A percentile compares a stretch with the other conserved stretches of the same genome.
Evolutionary conservation across 768 basidiomycete genomes (phyloP).

Genomic region (Xerocomellus chrysenteron): DNA sequence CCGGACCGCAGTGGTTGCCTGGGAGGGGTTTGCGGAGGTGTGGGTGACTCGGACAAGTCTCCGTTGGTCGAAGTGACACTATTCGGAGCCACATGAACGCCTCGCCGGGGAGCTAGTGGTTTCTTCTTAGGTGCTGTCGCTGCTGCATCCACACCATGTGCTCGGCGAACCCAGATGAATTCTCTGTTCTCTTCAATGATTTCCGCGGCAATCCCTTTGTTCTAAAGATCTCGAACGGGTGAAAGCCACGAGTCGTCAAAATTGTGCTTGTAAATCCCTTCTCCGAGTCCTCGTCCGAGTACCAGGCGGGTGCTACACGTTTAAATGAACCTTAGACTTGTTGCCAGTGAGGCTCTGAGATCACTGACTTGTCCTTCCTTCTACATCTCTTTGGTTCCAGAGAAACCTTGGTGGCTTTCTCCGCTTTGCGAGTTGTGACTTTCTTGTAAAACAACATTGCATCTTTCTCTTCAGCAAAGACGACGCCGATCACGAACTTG

Average conservation of each 20-base stretch:
- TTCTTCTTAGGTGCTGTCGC: constrained; percentile 38
- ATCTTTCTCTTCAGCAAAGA: constrained; percentile 84
- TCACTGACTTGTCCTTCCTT: constrained; percentile 90
- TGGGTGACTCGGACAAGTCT: constrained; percentile 15
- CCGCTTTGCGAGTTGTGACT: constrained; percentile 63
- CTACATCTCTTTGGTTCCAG: constrained; percentile 62
- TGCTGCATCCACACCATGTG: constrained; percentile 33
- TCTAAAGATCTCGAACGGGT: constrained; percentile 63
- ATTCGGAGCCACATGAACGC: constrained; percentile 23
- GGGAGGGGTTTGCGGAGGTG: constrained; percentile 35
- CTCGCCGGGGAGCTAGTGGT: constrained; percentile 35
- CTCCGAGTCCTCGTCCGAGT: no score
- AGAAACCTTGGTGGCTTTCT: constrained; percentile 51
- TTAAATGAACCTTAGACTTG: constrained; percentile 62
- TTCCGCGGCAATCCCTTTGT: constrained; percentile 62
- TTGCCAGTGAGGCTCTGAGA: constrained; percentile 65
- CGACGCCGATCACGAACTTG: constrained; percentile 67
- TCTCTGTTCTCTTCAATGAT: constrained; percentile 77
- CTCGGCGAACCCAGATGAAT: constrained; percentile 79
- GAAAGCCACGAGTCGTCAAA: constrained; percentile 90
- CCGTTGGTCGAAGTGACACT: constrained; percentile 24
- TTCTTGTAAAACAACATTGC: constrained; percentile 87
- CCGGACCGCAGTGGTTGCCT: constrained; percentile 29
- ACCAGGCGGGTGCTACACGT: constrained; percentile 38
- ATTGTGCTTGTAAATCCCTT: constrained; percentile 76